Evolutionary conservation across 2,329 filamentous ascomycete genomes (phyloP).

Genomic region (Ambrosiella cleistominuta): DNA sequence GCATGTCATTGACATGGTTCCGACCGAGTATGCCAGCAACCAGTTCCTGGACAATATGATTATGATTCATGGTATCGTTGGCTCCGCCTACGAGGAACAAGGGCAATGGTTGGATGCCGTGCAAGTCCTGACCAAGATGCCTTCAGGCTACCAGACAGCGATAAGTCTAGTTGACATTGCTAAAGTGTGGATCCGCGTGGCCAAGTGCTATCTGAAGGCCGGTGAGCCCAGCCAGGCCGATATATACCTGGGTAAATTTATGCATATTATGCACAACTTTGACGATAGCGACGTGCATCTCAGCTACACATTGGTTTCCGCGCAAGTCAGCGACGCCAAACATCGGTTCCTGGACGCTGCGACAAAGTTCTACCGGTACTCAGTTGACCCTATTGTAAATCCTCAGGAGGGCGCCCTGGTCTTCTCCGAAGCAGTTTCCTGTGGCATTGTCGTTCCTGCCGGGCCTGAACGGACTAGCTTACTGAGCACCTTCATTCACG

Average conservation of each 20-base stretch:
- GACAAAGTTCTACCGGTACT: conserved; percentile 75
- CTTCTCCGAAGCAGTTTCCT: conserved; percentile 73
- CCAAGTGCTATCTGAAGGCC: conserved; percentile 82
- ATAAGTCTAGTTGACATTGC: conserved; percentile 46
- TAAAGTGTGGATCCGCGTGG: conserved; percentile 79
- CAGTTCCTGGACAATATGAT: too few species aligned
- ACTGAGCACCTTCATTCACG: conserved; percentile 77
- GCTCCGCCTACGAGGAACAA: too few species aligned
- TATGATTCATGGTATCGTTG: too few species aligned
- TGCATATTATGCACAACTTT: conserved; percentile 73
- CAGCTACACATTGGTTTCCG: conserved; percentile 80
- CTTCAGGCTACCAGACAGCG: too few species aligned
- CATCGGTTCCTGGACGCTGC: conserved; percentile 78
- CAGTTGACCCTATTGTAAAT: conserved; percentile 58
- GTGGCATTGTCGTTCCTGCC: conserved; percentile 79
- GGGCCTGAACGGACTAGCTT: conserved; percentile 68
- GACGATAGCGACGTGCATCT: conserved; percentile 56
- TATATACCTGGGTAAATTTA: conserved; percentile 82
- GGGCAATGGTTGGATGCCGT: too few species aligned
- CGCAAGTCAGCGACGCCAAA: conserved; percentile 81
- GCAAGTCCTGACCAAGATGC: too few species aligned
- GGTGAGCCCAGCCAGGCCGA: conserved; percentile 79
- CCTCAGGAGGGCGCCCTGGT: conserved; percentile 75
- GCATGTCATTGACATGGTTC: too few species aligned
- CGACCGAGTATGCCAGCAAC: too few species aligned